Percentiles rank a stretch among this genome's conserved stretches.
phyloP scores from a whole-genome alignment of 139 green algal genomes.

The Micromonas commoda region DNA sequence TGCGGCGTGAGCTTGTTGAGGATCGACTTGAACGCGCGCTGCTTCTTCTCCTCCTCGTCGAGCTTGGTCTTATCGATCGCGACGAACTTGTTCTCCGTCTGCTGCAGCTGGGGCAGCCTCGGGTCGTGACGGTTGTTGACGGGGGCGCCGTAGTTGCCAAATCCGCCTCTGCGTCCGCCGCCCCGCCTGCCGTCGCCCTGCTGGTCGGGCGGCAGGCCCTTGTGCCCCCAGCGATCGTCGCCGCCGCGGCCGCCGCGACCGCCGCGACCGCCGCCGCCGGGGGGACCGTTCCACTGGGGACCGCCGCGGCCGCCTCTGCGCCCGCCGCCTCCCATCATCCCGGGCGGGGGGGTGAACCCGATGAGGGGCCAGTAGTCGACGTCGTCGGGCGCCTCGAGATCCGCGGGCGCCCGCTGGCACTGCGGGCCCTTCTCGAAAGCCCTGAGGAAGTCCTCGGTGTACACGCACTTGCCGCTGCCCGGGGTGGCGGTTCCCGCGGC shows the following conservation, averaged over 20 bases:
- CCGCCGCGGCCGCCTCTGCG: background rate
- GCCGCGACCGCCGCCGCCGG: slow-evolving; percentile 2
- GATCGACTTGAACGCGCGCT: slow-evolving; percentile 80
- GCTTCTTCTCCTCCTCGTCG: slow-evolving; percentile 82
- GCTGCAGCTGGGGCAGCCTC: slow-evolving; percentile 33
- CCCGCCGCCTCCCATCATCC: background rate
- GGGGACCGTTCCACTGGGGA: background rate
- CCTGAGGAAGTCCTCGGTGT: background rate
- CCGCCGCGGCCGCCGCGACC: background rate
- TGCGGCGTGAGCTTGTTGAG: slow-evolving; percentile 99
- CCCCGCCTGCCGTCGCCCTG: background rate
- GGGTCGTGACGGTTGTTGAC: background rate
- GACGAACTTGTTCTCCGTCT: slow-evolving; percentile 40
- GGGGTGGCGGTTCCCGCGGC: background rate
- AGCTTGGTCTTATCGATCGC: slow-evolving; percentile 4
- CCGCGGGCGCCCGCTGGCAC: background rate
- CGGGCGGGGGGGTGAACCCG: slow-evolving; percentile 5
- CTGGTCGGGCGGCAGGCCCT: background rate
- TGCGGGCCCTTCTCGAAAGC: background rate
- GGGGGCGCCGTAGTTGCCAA: background rate
- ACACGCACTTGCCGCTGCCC: background rate
- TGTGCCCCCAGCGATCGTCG: background rate
- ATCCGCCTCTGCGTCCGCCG: background rate
- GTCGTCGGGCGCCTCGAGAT: slow-evolving; percentile 1
- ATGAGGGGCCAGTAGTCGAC: slow-evolving; percentile 23